Percentiles rank a stretch among this genome's conserved stretches.
These are phyloP conservation scores for Boletus subluridellus DNA, from an alignment of 1,284 basidiomycete species.

Conservation along the genomic window DNA sequence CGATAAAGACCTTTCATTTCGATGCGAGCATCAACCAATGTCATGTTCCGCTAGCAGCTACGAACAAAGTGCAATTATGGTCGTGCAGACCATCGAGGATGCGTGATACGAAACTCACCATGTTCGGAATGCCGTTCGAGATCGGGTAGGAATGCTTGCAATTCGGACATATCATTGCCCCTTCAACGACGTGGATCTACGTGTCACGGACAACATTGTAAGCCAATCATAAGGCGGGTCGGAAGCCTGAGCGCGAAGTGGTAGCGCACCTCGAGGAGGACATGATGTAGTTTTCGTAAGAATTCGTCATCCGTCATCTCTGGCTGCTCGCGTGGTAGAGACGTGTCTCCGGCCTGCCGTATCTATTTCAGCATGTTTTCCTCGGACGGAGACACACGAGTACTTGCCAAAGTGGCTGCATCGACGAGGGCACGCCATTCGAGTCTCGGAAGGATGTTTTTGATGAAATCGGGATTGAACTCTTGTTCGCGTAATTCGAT, in stretches of 20 bases:
- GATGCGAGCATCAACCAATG: no score
- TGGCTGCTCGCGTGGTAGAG: no score
- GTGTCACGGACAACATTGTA: constrained; percentile 42
- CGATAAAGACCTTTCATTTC: not conserved
- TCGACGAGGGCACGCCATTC: no score
- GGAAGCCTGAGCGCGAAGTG: constrained; percentile 48
- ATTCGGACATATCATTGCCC: no score
- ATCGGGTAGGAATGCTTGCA: constrained; percentile 91
- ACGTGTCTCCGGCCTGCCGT: no score
- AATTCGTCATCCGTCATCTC: no score
- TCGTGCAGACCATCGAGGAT: not conserved
- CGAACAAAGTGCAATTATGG: no score
- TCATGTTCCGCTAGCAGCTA: no score
- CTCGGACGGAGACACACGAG: not conserved
- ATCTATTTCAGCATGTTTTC: no score
- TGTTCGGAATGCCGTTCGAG: constrained; percentile 95
- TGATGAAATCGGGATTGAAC: no score
- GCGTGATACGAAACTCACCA: constrained; percentile 62
- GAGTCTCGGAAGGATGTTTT: no score
- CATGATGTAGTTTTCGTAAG: constrained; percentile 86
- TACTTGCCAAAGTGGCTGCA: constrained; percentile 73
- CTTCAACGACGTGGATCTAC: constrained; percentile 89
- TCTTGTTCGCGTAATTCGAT: no score
- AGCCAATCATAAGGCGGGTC: constrained; percentile 30
- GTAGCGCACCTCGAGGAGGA: constrained; percentile 78